Percentiles rank a stretch among this genome's conserved stretches.
Evolutionary conservation across 495 filamentous ascomycete genomes (phyloP).

Genomic region (Daldinia concentrica): DNA sequence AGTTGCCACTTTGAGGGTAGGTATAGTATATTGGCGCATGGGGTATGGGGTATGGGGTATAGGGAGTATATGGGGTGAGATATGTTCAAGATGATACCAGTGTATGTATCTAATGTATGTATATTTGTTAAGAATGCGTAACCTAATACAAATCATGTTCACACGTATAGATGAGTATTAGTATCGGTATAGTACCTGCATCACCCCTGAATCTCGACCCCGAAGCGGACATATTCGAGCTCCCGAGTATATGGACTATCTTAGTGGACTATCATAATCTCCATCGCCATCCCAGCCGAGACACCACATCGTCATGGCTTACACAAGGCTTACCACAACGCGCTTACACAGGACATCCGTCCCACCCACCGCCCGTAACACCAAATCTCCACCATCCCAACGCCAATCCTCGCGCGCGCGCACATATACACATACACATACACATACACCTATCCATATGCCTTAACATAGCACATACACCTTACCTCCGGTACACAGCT

Average conservation of each 20-base stretch:
- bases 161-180: background rate
- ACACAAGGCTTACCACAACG: background rate
- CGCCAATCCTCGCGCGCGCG: background rate
- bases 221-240: background rate
- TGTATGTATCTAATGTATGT: background rate
- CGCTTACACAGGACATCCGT: background rate
- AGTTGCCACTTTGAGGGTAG: background rate
- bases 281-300: background rate
- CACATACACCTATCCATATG: background rate
- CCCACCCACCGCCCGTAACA: background rate
- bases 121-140: background rate
- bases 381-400: background rate
- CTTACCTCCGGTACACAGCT: background rate
- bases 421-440: background rate
- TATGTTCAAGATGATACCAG: slow-evolving; percentile 28
- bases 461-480: background rate
- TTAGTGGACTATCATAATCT: background rate
- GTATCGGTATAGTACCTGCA: background rate
- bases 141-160: background rate
- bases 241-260: background rate
- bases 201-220: background rate
- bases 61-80: slow-evolving; percentile 2
- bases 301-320: background rate
- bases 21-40: background rate
- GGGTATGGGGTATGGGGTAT: no score